These are phyloP conservation scores for Aschersonia sp. DNA, from an alignment of 2,329 filamentous ascomycete species.

Conservation along the genomic window DNA sequence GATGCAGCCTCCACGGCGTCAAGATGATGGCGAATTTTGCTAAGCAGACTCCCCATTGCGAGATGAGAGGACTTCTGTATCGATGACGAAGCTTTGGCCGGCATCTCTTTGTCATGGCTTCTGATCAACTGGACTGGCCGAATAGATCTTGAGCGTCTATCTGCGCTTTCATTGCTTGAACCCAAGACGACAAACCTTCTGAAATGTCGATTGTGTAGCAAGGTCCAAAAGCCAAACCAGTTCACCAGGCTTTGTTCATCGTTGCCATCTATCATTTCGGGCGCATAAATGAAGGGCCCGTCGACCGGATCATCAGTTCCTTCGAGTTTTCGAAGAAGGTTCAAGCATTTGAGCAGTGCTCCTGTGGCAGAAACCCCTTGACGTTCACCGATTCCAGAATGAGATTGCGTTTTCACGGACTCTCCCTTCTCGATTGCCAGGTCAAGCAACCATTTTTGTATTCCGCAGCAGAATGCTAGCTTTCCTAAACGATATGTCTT, in stretches of 20 bases:
- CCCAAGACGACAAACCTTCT: constrained; percentile 43
- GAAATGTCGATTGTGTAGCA: constrained; percentile 30
- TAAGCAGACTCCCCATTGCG: background rate
- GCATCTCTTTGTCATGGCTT: background rate
- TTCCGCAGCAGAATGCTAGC: constrained; percentile 15
- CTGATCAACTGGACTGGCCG: constrained; percentile 2
- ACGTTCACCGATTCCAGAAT: background rate
- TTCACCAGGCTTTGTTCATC: constrained; percentile 50
- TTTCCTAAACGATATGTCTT: constrained; percentile 7
- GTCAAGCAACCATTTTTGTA: constrained; percentile 15
- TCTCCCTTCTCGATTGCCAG: constrained; percentile 10
- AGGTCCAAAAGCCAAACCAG: constrained; percentile 48
- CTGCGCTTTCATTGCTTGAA: constrained; percentile 15
- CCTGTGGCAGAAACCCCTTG: constrained; percentile 6
- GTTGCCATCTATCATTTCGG: constrained; percentile 33
- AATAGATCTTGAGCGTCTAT: constrained; percentile 11
- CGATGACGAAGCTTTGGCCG: background rate
- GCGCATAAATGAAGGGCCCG: constrained; percentile 28
- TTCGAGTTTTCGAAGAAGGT: constrained; percentile 8
- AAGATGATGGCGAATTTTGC: constrained; percentile 1
- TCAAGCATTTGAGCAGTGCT: constrained; percentile 10
- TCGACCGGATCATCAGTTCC: constrained; percentile 5
- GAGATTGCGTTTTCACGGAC: background rate
- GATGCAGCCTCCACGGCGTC: background rate
- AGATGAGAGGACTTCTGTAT: background rate